Conservation (phyloP, 2,329 filamentous ascomycete species). For the Ophiostoma novo-ulmi region DNA sequence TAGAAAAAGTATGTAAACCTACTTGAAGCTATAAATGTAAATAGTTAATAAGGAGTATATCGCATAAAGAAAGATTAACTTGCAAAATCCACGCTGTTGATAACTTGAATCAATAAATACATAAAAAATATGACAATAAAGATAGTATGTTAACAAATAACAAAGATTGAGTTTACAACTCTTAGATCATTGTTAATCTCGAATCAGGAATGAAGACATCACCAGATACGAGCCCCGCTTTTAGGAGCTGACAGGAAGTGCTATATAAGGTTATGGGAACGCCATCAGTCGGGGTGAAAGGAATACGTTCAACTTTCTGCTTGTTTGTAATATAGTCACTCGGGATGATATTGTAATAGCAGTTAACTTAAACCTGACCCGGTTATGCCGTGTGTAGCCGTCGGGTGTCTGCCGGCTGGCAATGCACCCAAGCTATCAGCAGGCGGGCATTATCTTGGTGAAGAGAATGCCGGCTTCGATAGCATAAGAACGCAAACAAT, state of each 20-base stretch:
- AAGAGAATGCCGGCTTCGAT: background rate
- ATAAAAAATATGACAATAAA: background rate
- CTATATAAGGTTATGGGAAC: background rate
- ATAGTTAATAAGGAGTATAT: too few relatives aligned
- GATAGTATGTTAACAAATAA: background rate
- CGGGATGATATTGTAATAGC: too few relatives aligned
- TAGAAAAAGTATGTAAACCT: too few relatives aligned
- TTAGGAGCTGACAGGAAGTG: conserved; percentile 1
- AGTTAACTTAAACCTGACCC: too few relatives aligned
- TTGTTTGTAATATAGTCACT: background rate
- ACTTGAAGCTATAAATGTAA: too few relatives aligned
- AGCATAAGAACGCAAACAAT: background rate
- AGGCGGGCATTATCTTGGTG: background rate
- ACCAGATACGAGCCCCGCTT: background rate
- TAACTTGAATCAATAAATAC: background rate
- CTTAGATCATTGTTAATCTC: background rate
- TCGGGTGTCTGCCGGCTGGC: background rate
- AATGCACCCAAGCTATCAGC: background rate
- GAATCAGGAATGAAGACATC: background rate
- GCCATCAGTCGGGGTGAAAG: background rate
- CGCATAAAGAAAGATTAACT: too few relatives aligned
- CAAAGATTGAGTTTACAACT: background rate
- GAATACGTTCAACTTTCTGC: background rate
- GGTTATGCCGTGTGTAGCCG: background rate
- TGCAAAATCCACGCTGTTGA: too few relatives aligned